Base-by-base conservation (phyloP, 805 yeast genomes). In the Sugiyamaella lignohabitans region DNA sequence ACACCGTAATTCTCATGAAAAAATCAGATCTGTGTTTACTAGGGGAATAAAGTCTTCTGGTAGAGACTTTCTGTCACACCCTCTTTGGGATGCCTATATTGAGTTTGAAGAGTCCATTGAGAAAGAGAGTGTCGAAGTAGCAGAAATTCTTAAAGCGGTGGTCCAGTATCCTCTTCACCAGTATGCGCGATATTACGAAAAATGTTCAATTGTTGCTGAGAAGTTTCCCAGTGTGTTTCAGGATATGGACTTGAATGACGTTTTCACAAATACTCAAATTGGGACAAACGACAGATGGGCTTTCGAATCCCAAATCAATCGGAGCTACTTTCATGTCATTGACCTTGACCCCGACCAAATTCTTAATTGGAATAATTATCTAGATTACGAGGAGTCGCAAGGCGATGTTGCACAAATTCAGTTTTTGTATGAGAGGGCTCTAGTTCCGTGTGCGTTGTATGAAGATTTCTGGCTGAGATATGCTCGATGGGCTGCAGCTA, bases 71-170 rank as follows among this genome's bases (percentile, higher is more conserved):
- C 68, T 82, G 53, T 75, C 94, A 0, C 89, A 87, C 59, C 72
- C 81, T 0, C 62, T 91, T 37, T 91, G 98, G 98, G 95, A 89
- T 60, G 70, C 73, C 48, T 80, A 78, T 51, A 63, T 93, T 19
- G 80, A 72, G 38, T 83, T 79, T 68, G 82, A 79, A 54, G 61
- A 66, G 2, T 62, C 66, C 21, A 62, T 62, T 21, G 72, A 68
- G 32, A 61, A 75, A 3, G 56, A 69, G 2, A 58, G 62, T 2
- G 58, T 76, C 1, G 72, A 78, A 1, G 41, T 50, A 16, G 67
- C 48, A 63, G 43, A 23, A 3, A 80, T 38, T 61, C 78, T 40
- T 58, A 59, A 32, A 2, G 45, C 51, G 19, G 51, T 66, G 14
- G 46, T 63, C 4, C 48, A 47, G 14, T 68, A 85, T 2, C 98